phyloP scores from a whole-genome alignment of 2,329 filamentous ascomycete species.

The Talaromyces sp. region DNA sequence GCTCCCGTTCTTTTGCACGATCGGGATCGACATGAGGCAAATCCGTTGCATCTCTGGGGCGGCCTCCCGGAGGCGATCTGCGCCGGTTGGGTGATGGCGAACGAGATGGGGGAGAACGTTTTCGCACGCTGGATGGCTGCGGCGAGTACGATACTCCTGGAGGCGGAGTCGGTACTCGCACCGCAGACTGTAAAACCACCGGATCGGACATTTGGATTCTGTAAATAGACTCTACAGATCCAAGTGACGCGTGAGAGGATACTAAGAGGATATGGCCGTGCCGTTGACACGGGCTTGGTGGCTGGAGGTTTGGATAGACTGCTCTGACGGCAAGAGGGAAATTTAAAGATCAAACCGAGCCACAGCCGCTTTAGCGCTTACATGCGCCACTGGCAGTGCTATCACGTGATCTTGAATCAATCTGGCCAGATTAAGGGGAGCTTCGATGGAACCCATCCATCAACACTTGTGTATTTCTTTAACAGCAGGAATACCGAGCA shows the following conservation, averaged over 20 bases:
- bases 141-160: slow-evolving; percentile 49
- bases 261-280: neutral
- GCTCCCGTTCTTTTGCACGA: slow-evolving; percentile 49
- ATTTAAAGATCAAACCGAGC: slow-evolving; percentile 3
- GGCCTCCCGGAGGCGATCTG: slow-evolving; percentile 44
- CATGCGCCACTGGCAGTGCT: neutral
- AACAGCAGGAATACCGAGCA: neutral
- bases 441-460: neutral
- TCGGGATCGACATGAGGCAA: slow-evolving; percentile 51
- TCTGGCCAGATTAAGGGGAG: slow-evolving; percentile 14
- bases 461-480: neutral
- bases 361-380: neutral
- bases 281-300: slow-evolving; percentile 13
- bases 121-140: slow-evolving; percentile 50
- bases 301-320: neutral
- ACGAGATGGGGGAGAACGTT: slow-evolving; percentile 55
- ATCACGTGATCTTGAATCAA: slow-evolving; percentile 16
- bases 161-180: slow-evolving; percentile 58
- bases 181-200: slow-evolving; percentile 53
- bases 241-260: neutral
- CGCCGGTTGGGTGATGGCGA: slow-evolving; percentile 53
- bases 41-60: slow-evolving; percentile 34
- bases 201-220: slow-evolving; percentile 40
- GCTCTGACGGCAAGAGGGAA: neutral
- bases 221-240: neutral